A percentile compares a stretch with the other conserved stretches of the same genome.
These are phyloP conservation scores for Mentha longifolia DNA, from an alignment of 257 asterid genomes.

Conservation along the genomic window DNA sequence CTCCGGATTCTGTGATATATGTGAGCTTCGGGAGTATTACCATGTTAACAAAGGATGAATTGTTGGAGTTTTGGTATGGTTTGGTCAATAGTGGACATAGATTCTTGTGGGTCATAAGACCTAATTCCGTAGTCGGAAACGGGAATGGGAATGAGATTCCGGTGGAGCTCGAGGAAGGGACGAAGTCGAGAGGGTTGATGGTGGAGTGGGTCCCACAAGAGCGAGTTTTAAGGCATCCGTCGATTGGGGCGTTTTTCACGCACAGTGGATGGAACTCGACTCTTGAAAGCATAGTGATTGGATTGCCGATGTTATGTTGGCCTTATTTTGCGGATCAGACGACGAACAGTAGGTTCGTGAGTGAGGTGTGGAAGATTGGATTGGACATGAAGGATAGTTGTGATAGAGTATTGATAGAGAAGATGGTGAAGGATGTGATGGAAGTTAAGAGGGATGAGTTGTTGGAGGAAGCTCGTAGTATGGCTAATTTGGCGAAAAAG, in stretches of 20 bases:
- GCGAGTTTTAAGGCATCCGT: constrained; percentile 45
- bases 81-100: constrained; percentile 44
- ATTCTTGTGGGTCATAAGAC: constrained; percentile 64
- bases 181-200: constrained; percentile 44
- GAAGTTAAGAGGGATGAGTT: constrained; percentile 46
- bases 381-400: constrained; percentile 64
- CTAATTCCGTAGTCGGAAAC: constrained; percentile 36
- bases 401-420: constrained; percentile 42
- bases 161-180: constrained; percentile 30
- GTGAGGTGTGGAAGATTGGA: constrained; percentile 61
- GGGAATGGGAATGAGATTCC: constrained; percentile 24
- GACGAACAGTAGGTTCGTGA: constrained; percentile 59
- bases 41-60: constrained; percentile 36
- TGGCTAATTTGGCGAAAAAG: constrained; percentile 44
- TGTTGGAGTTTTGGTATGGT: constrained; percentile 58
- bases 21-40: constrained; percentile 46
- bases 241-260: constrained; percentile 52
- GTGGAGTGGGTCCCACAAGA: constrained; percentile 65
- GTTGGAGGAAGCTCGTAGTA: constrained; percentile 25
- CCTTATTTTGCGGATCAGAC: constrained; percentile 48
- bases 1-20: constrained; percentile 46
- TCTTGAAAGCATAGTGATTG: constrained; percentile 36
- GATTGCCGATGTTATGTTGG: constrained; percentile 42
- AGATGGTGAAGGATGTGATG: constrained; percentile 51
- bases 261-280: constrained; percentile 50